Evolutionary conservation across 768 basidiomycete genomes (phyloP), one percentile per base, ranked within the genome.

Genomic region (Lyophyllum atratum): DNA sequence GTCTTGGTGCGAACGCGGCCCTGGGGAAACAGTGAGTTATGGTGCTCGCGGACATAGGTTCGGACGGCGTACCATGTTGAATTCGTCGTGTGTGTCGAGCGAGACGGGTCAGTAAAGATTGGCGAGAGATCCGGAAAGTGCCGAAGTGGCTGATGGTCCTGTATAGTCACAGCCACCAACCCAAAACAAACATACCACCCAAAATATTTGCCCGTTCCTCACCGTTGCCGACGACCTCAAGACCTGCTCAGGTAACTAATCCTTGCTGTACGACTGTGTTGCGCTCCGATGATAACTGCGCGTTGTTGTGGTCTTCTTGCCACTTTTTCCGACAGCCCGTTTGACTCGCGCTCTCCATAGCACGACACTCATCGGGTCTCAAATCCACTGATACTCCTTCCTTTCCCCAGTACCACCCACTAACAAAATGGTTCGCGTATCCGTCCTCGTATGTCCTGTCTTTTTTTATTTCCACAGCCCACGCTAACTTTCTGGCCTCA

Each of bases 1-100:
- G 97, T 99, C 83, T 99, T 99, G 70, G 97, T 99, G 74, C 97
- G 92, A 80, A 99, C 96, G 71, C 97, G 95, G 76, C 97, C 97
- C 97, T 98, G 72, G 1, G 2, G 12, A 46, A 25, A 47, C 17
- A 29, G 21, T 60, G 17, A 63, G 53, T 14, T 33, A 6, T 57
- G 49, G 44, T 17, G 43, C n/a, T 3, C 29, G 31, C 26, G 31
- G 19, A 31, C 15, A 29, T 29, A 21, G 4, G 17, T 34, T 22
- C n/a, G 12, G 29, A 37, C 15, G 26, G 53, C 76, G 21, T 68
- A 86, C 86, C 86, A 87, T 88, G 63, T 68, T 82, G 78, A 64
- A 66, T 59, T 70, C 66, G 69, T 67, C 62, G 67, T 60, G 58
- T 42, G 52, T 59, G 53, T 59, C 56, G 56, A 54, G 39, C 48